Evolutionary conservation across 148 eudicot species (phyloP).

Genomic region (Gaultheria prostrata): DNA sequence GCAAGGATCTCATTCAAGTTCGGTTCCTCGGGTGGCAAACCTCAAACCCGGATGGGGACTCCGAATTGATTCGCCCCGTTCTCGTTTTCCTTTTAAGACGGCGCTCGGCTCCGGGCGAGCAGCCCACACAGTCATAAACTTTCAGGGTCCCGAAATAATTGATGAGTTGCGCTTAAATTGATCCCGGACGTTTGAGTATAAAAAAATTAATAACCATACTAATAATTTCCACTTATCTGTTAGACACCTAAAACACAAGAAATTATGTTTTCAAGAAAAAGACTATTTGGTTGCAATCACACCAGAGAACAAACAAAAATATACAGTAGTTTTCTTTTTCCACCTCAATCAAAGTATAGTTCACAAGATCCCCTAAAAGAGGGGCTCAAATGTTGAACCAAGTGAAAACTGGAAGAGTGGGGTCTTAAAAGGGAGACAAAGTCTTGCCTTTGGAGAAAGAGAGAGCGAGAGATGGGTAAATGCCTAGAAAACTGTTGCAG

Average conservation of each 20-base stretch:
- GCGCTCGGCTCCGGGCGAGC: too few relatives aligned
- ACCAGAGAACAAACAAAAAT: background rate
- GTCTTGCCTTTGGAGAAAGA: slow-evolving; percentile 18
- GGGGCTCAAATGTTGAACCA: background rate
- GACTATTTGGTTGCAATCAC: background rate
- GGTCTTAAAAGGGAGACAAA: slow-evolving; percentile 18
- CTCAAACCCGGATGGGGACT: too few relatives aligned
- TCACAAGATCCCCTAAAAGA: background rate
- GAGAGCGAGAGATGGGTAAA: slow-evolving; percentile 2
- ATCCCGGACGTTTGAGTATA: too few relatives aligned
- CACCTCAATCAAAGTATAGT: background rate
- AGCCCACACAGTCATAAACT: too few relatives aligned
- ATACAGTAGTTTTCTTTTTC: background rate
- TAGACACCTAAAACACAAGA: background rate
- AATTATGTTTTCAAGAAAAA: background rate
- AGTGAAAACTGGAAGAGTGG: background rate
- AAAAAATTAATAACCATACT: too few relatives aligned
- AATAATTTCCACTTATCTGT: too few relatives aligned
- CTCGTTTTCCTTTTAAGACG: too few relatives aligned
- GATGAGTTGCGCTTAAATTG: too few relatives aligned
- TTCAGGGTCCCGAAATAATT: too few relatives aligned
- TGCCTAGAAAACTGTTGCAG: background rate
- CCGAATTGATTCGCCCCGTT: too few relatives aligned
- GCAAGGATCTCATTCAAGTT: too few relatives aligned
- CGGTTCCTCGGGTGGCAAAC: too few relatives aligned